These are phyloP conservation scores for Fraxinus latifolia DNA, from an alignment of 305 asterid species.

Conservation along the genomic window DNA sequence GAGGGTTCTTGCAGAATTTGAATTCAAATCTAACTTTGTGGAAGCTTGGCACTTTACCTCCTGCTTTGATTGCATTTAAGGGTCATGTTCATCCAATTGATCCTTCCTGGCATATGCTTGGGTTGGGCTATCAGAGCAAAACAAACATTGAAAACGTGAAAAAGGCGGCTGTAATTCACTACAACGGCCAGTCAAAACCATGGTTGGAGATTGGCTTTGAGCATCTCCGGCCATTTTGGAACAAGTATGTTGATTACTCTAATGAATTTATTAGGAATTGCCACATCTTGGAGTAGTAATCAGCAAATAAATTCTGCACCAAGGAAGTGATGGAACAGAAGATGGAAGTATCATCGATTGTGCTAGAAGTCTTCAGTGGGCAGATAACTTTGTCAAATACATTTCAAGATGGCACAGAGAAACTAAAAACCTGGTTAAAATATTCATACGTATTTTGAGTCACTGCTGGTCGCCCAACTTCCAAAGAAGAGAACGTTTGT, in stretches of 20 bases:
- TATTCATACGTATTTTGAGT: constrained; percentile 25
- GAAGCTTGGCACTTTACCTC: constrained; percentile 99
- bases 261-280: constrained; percentile 83
- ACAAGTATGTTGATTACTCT: constrained; percentile 86
- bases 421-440: constrained; percentile 19
- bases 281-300: constrained; percentile 78
- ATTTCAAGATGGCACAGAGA: constrained; percentile 17
- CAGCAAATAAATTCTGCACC: constrained; percentile 22
- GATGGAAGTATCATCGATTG: constrained; percentile 22
- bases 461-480: constrained; percentile 26
- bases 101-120: constrained; percentile 98
- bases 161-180: constrained; percentile 91
- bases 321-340: constrained; percentile 22
- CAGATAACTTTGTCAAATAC: constrained; percentile 32
- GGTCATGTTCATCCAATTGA: constrained; percentile 86
- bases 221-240: constrained; percentile 99
- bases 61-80: constrained; percentile 91
- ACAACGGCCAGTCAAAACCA: constrained; percentile 94
- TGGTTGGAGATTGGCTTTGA: constrained; percentile 97
- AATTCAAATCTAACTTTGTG: constrained; percentile 83
- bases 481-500: constrained; percentile 35
- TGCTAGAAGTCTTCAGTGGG: constrained; percentile 31
- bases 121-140: constrained; percentile 89
- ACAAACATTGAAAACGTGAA: constrained; percentile 65
- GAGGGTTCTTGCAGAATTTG: constrained; percentile 63